These are phyloP conservation scores for Haplosporangium sp. DNA, from an alignment of 371 early-diverging fungal genomes.

Conservation along the genomic window DNA sequence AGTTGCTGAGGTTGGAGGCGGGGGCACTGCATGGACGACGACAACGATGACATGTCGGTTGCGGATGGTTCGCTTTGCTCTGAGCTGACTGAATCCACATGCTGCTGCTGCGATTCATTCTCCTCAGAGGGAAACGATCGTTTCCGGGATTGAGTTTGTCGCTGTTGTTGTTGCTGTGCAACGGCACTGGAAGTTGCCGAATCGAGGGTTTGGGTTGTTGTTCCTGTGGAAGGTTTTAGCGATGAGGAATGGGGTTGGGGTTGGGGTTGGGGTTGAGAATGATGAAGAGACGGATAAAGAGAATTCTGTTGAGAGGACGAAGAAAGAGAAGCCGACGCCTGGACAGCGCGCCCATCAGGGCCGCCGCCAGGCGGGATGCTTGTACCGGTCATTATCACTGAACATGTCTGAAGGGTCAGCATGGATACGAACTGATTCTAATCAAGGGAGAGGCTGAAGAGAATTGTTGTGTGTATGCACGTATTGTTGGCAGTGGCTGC, in stretches of 20 bases:
- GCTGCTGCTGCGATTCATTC: not conserved
- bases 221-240: not conserved
- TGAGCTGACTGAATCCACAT: not conserved
- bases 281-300: slow-evolving; percentile 5
- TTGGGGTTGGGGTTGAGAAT: slow-evolving; percentile 6
- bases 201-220: slow-evolving; percentile 3
- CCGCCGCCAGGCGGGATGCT: slow-evolving; percentile 36
- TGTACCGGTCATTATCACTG: slow-evolving; percentile 41
- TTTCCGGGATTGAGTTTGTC: slow-evolving; percentile 15
- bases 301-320: slow-evolving; percentile 5
- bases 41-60: not conserved
- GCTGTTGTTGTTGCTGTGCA: slow-evolving; percentile 9
- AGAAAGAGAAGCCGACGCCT: slow-evolving; percentile 25
- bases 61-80: not conserved
- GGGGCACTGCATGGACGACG: slow-evolving; percentile 18
- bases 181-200: not conserved
- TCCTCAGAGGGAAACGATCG: slow-evolving; percentile 18
- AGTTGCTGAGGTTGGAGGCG: slow-evolving; percentile 42
- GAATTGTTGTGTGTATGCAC: not conserved
- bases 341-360: slow-evolving; percentile 21
- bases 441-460: slow-evolving; percentile 1
- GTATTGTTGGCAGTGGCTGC: slow-evolving; percentile 4
- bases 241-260: slow-evolving; percentile 4
- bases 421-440: slow-evolving; percentile 23
- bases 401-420: slow-evolving; percentile 43